Evolutionary conservation across 805 yeast genomes (phyloP).

Genomic region (Clavispora carvajalis): DNA sequence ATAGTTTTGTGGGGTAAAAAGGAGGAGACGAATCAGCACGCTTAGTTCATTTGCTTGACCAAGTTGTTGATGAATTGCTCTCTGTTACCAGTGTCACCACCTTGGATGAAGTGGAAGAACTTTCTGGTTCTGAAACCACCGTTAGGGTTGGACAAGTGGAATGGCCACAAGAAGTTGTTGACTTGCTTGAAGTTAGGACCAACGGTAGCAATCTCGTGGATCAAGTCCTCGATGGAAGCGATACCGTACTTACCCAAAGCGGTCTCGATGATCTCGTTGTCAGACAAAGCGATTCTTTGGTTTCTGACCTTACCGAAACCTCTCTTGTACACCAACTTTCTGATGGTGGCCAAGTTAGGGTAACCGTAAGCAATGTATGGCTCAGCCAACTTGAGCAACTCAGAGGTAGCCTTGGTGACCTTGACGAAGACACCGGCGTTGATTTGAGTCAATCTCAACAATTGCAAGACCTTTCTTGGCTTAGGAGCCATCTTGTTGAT

Average conservation of each 20-base stretch:
- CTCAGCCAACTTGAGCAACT: conserved; percentile 89
- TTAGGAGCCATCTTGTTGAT: conserved; percentile 97
- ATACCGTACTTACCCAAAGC: conserved; percentile 89
- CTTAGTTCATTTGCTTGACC: conserved; percentile 89
- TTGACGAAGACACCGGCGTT: conserved; percentile 93
- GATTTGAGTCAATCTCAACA: conserved; percentile 88
- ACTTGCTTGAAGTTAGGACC: conserved; percentile 99
- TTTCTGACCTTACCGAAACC: conserved; percentile 96
- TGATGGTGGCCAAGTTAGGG: conserved; percentile 88
- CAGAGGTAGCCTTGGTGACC: conserved; percentile 92
- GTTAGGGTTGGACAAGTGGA: conserved; percentile 92
- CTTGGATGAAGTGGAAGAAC: conserved; percentile 95
- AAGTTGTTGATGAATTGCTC: conserved; percentile 92
- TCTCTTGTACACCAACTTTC: conserved; percentile 95
- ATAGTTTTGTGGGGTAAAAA: neutral
- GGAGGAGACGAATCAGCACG: conserved; percentile 10
- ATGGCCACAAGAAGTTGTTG: conserved; percentile 98
- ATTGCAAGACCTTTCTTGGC: conserved; percentile 97
- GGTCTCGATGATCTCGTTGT: conserved; percentile 85
- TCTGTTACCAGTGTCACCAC: conserved; percentile 99
- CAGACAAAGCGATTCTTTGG: conserved; percentile 88
- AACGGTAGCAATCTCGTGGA: conserved; percentile 93
- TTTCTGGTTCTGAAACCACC: conserved; percentile 99
- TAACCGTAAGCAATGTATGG: conserved; percentile 97
- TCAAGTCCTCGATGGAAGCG: conserved; percentile 85